phyloP scores from a whole-genome alignment of 2,329 filamentous ascomycete genomes.

The Aspergillus luchuensis region DNA sequence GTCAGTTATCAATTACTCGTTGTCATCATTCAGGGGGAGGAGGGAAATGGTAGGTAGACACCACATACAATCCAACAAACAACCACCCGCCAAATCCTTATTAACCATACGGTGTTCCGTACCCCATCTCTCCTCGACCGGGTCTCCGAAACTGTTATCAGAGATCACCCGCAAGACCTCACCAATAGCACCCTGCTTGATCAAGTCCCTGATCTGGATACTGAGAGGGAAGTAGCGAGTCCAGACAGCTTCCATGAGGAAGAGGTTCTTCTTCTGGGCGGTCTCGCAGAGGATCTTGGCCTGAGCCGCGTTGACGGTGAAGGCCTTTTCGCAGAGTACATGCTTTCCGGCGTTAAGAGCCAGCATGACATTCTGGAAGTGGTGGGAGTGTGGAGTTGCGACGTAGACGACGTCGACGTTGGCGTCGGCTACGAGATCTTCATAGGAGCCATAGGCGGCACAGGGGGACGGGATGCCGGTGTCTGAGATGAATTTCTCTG shows the following conservation, averaged over 20 bases:
- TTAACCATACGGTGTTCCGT: constrained; percentile 79
- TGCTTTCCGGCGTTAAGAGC: constrained; percentile 81
- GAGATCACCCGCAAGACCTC: constrained; percentile 59
- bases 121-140: constrained; percentile 61
- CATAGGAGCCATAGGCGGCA: constrained; percentile 77
- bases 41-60: constrained; percentile 20
- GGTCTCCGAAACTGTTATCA: constrained; percentile 64
- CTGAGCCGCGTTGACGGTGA: constrained; percentile 81
- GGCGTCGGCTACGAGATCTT: constrained; percentile 75
- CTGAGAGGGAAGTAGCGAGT: constrained; percentile 85
- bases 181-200: constrained; percentile 63
- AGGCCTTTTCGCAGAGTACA: constrained; percentile 87
- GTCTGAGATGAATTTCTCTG: constrained; percentile 71
- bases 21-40: neutral
- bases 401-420: constrained; percentile 86
- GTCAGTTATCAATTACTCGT: neutral
- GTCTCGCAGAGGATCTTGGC: constrained; percentile 70
- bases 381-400: constrained; percentile 87
- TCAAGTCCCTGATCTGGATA: constrained; percentile 61
- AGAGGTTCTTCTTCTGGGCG: constrained; percentile 71
- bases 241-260: constrained; percentile 88
- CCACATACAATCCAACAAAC: constrained; percentile 66
- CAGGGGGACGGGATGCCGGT: constrained; percentile 69
- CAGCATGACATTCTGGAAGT: constrained; percentile 90
- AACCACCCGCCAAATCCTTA: constrained; percentile 77